Percentiles rank a stretch among this genome's conserved stretches.
Evolutionary conservation across 495 filamentous ascomycete species (phyloP).

Genomic region (Xeromyces bisporus): DNA sequence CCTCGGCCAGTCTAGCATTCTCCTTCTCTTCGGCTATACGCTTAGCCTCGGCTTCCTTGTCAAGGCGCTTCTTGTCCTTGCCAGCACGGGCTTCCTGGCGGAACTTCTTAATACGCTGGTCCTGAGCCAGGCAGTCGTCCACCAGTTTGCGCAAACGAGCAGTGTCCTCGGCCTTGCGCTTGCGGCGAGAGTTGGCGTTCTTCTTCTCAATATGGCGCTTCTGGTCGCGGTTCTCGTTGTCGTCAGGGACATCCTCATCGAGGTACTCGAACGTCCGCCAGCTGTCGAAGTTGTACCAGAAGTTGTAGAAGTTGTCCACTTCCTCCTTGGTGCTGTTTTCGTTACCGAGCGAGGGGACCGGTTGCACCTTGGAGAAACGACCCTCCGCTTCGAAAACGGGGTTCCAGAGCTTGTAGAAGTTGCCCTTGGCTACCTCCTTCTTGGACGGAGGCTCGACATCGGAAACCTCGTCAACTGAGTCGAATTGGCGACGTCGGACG

Average conservation of each 20-base stretch:
- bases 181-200: constrained; percentile 91
- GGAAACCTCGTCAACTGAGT: constrained; percentile 86
- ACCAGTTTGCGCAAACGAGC: constrained; percentile 74
- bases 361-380: constrained; percentile 79
- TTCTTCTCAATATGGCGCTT: constrained; percentile 95
- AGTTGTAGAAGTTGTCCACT: constrained; percentile 94
- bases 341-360: constrained; percentile 69
- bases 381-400: constrained; percentile 74
- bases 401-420: constrained; percentile 89
- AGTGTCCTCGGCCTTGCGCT: constrained; percentile 98
- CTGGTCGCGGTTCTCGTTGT: constrained; percentile 97
- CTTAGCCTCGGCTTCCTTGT: constrained; percentile 83
- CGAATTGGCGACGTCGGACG: constrained; percentile 82
- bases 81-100: constrained; percentile 71
- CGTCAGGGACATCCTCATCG: constrained; percentile 95
- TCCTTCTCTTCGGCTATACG: constrained; percentile 64
- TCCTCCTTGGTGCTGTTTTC: constrained; percentile 75
- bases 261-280: constrained; percentile 97
- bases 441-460: constrained; percentile 82
- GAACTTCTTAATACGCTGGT: constrained; percentile 97
- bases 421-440: constrained; percentile 67
- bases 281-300: constrained; percentile 98
- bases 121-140: constrained; percentile 61
- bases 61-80: constrained; percentile 84
- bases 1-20: constrained; percentile 60